phyloP scores from a whole-genome alignment of 208 protist species.

The Tetramitus jugosus region DNA sequence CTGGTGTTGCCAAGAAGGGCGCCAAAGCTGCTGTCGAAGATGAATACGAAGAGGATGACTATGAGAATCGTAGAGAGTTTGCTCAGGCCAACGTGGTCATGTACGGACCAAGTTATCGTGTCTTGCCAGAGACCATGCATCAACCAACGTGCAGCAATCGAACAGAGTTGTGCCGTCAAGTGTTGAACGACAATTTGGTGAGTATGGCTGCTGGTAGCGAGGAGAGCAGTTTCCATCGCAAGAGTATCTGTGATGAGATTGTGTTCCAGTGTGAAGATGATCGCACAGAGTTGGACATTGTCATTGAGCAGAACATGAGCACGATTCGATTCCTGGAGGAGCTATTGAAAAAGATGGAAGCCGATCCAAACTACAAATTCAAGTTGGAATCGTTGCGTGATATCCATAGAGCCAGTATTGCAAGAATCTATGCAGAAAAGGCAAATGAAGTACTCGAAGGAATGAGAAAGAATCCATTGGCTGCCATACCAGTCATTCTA shows the following conservation, averaged over 20 bases:
- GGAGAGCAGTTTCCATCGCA: neutral
- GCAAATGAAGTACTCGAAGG: conserved; percentile 41
- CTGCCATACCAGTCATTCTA: conserved; percentile 54
- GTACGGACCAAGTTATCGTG: neutral
- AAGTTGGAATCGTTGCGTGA: conserved; percentile 24
- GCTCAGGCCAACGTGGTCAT: neutral
- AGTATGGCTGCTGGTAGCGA: neutral
- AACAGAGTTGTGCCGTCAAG: neutral
- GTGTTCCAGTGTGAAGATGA: conserved; percentile 24
- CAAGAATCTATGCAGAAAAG: conserved; percentile 53
- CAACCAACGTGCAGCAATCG: neutral
- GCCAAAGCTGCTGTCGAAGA: too few species aligned
- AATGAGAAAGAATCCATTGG: conserved; percentile 39
- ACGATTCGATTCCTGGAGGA: conserved; percentile 54
- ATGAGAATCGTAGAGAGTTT: neutral
- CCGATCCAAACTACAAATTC: conserved; percentile 23
- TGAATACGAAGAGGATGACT: neutral
- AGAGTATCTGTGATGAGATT: conserved; percentile 18
- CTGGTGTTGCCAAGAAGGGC: too few species aligned
- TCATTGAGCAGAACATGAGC: conserved; percentile 51
- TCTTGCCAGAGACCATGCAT: neutral
- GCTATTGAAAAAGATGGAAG: conserved; percentile 38
- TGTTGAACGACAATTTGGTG: conserved; percentile 21
- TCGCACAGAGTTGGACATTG: conserved; percentile 49
- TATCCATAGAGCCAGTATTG: conserved; percentile 41